Percentiles rank a stretch among this genome's conserved stretches.
phyloP scores from a whole-genome alignment of 768 basidiomycete genomes.

The Daedaleopsis sinensis region DNA sequence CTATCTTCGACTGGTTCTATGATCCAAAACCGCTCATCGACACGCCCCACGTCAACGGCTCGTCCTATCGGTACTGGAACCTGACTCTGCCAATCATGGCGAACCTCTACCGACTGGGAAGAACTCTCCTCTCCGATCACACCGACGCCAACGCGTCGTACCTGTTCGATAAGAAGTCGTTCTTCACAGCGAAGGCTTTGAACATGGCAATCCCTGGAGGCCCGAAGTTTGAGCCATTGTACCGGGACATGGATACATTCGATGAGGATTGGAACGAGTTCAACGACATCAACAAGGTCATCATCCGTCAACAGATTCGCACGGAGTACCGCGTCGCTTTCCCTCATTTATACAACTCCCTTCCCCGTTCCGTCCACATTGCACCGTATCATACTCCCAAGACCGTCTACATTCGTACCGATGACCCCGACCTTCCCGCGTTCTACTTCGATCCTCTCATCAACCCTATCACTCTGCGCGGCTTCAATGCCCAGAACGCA shows the following conservation, averaged over 20 bases:
- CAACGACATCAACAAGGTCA: constrained; percentile 99
- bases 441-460: constrained; percentile 99
- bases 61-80: constrained; percentile 93
- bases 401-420: constrained; percentile 98
- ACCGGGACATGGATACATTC: constrained; percentile 95
- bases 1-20: constrained; percentile 98
- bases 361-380: constrained; percentile 92
- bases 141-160: constrained; percentile 90
- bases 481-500: constrained; percentile 79
- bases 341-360: constrained; percentile 97
- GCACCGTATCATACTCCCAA: constrained; percentile 92
- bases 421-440: constrained; percentile 98
- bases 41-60: constrained; percentile 87
- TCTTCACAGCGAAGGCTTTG: constrained; percentile 97
- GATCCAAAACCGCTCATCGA: constrained; percentile 94
- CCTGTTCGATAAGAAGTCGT: constrained; percentile 95
- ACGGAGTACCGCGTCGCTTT: constrained; percentile 99
- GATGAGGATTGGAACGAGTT: constrained; percentile 99
- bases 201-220: constrained; percentile 98
- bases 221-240: constrained; percentile 97
- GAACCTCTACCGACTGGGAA: constrained; percentile 92
- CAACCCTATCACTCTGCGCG: constrained; percentile 94
- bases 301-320: constrained; percentile 97
- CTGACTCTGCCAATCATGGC: constrained; percentile 94
- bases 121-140: constrained; percentile 91